These are phyloP conservation scores for Cudoniella acicularis DNA, from an alignment of 495 filamentous ascomycete genomes.

Conservation along the genomic window DNA sequence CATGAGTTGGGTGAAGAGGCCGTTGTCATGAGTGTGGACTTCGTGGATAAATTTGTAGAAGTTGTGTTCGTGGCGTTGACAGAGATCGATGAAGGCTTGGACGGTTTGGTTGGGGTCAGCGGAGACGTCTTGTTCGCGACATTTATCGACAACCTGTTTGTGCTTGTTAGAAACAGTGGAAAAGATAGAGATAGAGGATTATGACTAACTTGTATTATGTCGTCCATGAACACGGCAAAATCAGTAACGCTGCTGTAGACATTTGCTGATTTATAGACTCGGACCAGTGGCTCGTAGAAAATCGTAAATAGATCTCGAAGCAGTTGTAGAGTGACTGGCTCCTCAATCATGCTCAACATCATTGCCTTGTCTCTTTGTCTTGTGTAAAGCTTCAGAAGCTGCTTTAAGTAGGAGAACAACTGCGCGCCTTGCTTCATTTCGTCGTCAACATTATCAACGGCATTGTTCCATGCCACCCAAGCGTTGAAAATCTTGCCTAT, in stretches of 20 bases:
- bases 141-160: constrained; percentile 82
- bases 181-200: constrained; percentile 9
- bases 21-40: constrained; percentile 96
- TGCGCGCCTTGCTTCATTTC: constrained; percentile 85
- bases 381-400: constrained; percentile 87
- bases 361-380: constrained; percentile 92
- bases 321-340: constrained; percentile 86
- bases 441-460: constrained; percentile 85
- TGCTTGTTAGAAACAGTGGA: constrained; percentile 11
- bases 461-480: constrained; percentile 94
- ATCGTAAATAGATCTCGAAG: constrained; percentile 97
- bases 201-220: constrained; percentile 63
- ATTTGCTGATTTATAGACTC: constrained; percentile 98
- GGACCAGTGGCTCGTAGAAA: constrained; percentile 94
- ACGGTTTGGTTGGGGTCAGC: constrained; percentile 98
- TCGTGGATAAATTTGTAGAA: constrained; percentile 99
- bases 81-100: constrained; percentile 97
- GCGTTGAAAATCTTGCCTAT: constrained; percentile 84
- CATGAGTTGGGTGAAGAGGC: constrained; percentile 93
- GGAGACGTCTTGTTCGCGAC: constrained; percentile 85
- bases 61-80: constrained; percentile 88
- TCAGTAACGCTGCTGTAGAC: constrained; percentile 96
- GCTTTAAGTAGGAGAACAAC: constrained; percentile 91
- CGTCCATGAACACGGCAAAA: constrained; percentile 88
- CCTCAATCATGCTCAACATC: constrained; percentile 95